A percentile compares a stretch with the other conserved stretches of the same genome.
Conservation (phyloP, 208 protist genomes). For the Wallacemonas sp. region DNA sequence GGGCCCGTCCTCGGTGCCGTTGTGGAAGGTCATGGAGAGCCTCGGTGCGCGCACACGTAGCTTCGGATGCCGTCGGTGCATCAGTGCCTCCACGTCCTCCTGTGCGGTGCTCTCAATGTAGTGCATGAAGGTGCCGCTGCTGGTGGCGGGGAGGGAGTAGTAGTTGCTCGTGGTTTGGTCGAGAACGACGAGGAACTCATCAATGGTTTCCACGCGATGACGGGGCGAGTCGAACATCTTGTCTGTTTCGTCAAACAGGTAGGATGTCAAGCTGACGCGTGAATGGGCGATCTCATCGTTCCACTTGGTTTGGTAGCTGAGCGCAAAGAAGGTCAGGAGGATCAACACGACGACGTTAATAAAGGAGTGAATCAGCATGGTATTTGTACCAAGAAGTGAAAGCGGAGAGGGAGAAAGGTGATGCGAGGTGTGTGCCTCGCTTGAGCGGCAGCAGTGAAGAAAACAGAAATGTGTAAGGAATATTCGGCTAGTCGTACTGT, state of each 20-base stretch:
- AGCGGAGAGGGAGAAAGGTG: no score
- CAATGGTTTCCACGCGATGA: constrained; percentile 39
- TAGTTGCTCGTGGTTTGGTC: constrained; percentile 37
- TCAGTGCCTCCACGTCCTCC: constrained; percentile 2
- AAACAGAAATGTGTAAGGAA: no score
- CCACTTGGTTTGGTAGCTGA: constrained; percentile 42
- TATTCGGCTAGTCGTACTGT: no score
- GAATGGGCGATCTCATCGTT: constrained; percentile 45
- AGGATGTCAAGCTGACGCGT: constrained; percentile 39
- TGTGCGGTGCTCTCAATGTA: constrained; percentile 31
- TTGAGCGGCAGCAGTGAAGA: no score
- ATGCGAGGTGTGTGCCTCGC: no score
- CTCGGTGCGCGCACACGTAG: constrained; percentile 2
- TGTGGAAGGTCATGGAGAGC: constrained; percentile 39
- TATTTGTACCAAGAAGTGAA: no score
- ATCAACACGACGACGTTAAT: constrained; percentile 34
- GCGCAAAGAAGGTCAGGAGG: constrained; percentile 43
- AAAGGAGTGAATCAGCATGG: constrained; percentile 40
- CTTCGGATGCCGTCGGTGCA: constrained; percentile 22
- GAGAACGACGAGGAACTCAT: constrained; percentile 50
- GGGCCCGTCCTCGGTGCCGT: constrained; percentile 28
- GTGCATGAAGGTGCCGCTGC: constrained; percentile 59
- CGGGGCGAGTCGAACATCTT: constrained; percentile 25
- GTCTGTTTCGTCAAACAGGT: constrained; percentile 40
- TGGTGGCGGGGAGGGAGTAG: constrained; percentile 39